A percentile compares a stretch with the other conserved stretches of the same genome.
Evolutionary conservation across 176 grass and related monocot species (phyloP).

Genomic region (Lolium rigidum): DNA sequence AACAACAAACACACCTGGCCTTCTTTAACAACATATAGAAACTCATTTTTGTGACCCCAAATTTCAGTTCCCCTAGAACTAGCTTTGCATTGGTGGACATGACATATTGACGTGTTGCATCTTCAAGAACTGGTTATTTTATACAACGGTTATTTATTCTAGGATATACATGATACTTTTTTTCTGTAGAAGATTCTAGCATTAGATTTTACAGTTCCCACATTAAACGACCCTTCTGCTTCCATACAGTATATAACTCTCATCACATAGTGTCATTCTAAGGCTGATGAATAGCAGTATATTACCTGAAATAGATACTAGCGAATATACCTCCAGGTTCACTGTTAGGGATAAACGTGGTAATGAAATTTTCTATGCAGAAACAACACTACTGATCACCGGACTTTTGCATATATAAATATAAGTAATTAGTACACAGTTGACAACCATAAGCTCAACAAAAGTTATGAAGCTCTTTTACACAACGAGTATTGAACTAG

Average conservation of each 20-base stretch:
- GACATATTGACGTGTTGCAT: no score
- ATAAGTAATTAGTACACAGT: background rate
- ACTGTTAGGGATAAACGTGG: no score
- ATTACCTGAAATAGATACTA: background rate
- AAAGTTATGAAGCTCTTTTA: background rate
- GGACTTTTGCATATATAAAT: background rate
- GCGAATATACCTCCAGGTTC: no score
- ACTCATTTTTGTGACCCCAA: no score
- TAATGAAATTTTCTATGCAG: no score
- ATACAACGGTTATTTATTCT: background rate
- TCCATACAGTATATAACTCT: background rate
- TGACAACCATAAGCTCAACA: background rate
- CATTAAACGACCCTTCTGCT: background rate
- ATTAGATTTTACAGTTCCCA: background rate
- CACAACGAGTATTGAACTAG: background rate
- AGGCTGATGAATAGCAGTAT: background rate
- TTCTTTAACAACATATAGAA: no score
- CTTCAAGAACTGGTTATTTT: background rate
- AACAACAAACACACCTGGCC: no score
- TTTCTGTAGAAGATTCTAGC: background rate
- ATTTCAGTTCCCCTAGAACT: no score
- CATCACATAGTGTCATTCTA: background rate
- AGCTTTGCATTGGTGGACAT: no score
- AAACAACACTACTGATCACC: no score
- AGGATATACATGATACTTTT: background rate